A percentile compares a stretch with the other conserved stretches of the same genome.
These are phyloP conservation scores for Calendula officinalis DNA, from an alignment of 129 eudicot genomes.

Conservation along the genomic window DNA sequence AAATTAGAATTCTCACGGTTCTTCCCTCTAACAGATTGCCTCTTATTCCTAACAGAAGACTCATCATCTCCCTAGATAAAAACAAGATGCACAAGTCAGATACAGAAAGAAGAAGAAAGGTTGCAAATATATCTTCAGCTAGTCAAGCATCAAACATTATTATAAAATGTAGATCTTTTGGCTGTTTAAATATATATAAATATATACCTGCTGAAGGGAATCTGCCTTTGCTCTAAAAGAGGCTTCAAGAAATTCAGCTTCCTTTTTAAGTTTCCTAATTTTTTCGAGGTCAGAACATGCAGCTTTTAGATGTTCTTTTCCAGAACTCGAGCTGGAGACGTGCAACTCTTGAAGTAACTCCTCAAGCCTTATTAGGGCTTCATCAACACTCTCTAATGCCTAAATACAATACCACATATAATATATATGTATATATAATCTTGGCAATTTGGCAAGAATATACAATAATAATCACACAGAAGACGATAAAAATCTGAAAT, in stretches of 20 bases:
- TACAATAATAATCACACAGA: slow-evolving; percentile 12
- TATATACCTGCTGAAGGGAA: slow-evolving; percentile 75
- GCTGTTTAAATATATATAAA: not conserved
- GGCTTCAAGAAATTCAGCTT: slow-evolving; percentile 97
- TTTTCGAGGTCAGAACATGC: slow-evolving; percentile 99
- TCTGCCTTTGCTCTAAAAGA: slow-evolving; percentile 96
- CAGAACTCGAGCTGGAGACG: slow-evolving; percentile 78
- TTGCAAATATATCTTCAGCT: slow-evolving; percentile 12
- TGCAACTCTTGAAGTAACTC: slow-evolving; percentile 91
- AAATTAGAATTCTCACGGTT: slow-evolving; percentile 29
- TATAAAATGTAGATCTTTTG: not conserved
- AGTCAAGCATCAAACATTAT: not conserved
- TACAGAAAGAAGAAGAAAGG: not conserved
- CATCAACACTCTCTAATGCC: slow-evolving; percentile 98
- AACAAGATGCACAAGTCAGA: slow-evolving; percentile 19
- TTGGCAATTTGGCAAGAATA: not conserved
- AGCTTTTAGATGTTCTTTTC: slow-evolving; percentile 94
- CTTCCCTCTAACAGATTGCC: slow-evolving; percentile 40
- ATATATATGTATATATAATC: not conserved
- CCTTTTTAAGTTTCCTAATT: slow-evolving; percentile 91
- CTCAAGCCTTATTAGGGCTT: slow-evolving; percentile 79
- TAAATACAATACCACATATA: slow-evolving; percentile 39
- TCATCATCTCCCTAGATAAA: slow-evolving; percentile 56
- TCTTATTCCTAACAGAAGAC: slow-evolving; percentile 38
- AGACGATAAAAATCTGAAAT: slow-evolving; percentile 1